Evolutionary conservation across 768 basidiomycete species (phyloP).

Genomic region (Podaxis pistillaris): DNA sequence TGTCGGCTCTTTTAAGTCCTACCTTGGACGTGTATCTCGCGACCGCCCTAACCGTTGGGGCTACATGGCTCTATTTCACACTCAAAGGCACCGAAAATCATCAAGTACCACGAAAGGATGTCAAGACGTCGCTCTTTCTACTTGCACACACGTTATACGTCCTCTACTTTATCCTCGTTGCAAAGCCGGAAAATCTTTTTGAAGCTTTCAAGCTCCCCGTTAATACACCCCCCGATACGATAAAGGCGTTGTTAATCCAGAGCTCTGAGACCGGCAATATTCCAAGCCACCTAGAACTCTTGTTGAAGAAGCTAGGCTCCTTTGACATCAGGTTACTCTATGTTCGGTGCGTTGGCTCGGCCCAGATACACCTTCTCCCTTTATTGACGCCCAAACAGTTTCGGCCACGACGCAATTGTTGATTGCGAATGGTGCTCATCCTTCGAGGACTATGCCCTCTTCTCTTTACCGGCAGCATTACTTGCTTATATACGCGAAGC

Average conservation of each 20-base stretch:
- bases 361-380: background rate
- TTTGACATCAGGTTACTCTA: constrained; percentile 60
- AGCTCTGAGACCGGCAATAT: constrained; percentile 39
- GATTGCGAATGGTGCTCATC: constrained; percentile 67
- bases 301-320: constrained; percentile 54
- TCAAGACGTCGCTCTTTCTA: constrained; percentile 35
- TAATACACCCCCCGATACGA: constrained; percentile 49
- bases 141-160: constrained; percentile 51
- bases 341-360: constrained; percentile 43
- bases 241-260: constrained; percentile 45
- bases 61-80: constrained; percentile 14
- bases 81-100: constrained; percentile 6
- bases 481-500: constrained; percentile 61
- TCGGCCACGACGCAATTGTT: constrained; percentile 64
- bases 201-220: constrained; percentile 51
- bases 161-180: constrained; percentile 42
- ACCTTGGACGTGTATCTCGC: constrained; percentile 8
- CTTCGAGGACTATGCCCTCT: constrained; percentile 57
- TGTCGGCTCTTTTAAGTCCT: constrained; percentile 1
- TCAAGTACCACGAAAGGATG: constrained; percentile 6
- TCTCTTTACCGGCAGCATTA: constrained; percentile 51
- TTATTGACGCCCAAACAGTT: constrained; percentile 35
- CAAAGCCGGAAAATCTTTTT: constrained; percentile 64
- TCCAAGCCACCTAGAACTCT: constrained; percentile 44
- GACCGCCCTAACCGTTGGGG: background rate